Conservation (phyloP, 192 early-diverging fungal genomes). For the Coemansia guatemalensis region DNA sequence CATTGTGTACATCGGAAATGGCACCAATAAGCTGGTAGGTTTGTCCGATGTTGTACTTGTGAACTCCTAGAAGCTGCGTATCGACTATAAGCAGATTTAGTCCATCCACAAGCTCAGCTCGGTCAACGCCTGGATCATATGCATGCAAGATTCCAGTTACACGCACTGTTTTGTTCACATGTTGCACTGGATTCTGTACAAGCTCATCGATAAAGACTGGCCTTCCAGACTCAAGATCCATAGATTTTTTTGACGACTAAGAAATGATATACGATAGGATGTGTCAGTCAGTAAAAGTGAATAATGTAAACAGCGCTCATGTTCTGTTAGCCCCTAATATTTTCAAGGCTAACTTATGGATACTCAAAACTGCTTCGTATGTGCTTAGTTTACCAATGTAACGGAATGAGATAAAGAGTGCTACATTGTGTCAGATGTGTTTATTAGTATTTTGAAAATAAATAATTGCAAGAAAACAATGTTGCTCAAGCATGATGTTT, state of each 20-base stretch:
- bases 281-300: too few species aligned
- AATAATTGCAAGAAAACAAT: too few species aligned
- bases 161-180: constrained; percentile 22
- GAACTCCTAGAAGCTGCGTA: constrained; percentile 30
- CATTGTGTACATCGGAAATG: neutral
- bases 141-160: constrained; percentile 37
- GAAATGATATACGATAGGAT: neutral
- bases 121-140: constrained; percentile 22
- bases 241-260: constrained; percentile 6
- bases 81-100: constrained; percentile 17
- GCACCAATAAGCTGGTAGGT: constrained; percentile 44
- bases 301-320: too few species aligned
- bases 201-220: constrained; percentile 50
- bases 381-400: too few species aligned
- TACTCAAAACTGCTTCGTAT: too few species aligned
- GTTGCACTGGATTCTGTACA: neutral
- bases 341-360: too few species aligned
- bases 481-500: too few species aligned
- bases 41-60: constrained; percentile 34
- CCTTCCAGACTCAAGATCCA: constrained; percentile 39
- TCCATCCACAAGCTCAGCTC: constrained; percentile 24
- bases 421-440: too few species aligned
- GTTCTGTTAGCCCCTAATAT: too few species aligned
- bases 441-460: too few species aligned
- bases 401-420: too few species aligned